These are phyloP conservation scores for Solanum arcanum DNA, from an alignment of 257 asterid genomes.

Conservation along the genomic window DNA sequence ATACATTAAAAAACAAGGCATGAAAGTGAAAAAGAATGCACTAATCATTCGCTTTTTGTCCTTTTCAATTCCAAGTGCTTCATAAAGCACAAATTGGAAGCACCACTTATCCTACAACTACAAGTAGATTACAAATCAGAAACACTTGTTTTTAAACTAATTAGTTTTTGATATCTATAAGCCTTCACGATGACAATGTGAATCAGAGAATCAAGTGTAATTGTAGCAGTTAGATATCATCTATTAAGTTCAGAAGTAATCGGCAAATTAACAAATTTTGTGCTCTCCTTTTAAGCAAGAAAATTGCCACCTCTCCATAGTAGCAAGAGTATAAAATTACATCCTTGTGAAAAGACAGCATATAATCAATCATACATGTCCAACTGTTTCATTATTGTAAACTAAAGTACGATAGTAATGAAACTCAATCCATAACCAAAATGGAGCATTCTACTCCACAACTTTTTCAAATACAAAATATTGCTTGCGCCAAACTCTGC, in stretches of 20 bases:
- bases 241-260: not conserved
- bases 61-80: not conserved
- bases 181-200: not conserved
- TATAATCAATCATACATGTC: not conserved
- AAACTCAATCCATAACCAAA: not conserved
- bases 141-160: not conserved
- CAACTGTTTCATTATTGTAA: not conserved
- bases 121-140: not conserved
- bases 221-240: not conserved
- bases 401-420: not conserved
- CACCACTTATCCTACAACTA: not conserved
- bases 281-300: not conserved
- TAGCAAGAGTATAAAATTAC: not conserved
- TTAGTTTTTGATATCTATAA: not conserved
- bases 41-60: not conserved
- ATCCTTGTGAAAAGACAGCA: not conserved
- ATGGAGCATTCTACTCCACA: not conserved
- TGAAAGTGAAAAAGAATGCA: not conserved
- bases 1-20: not conserved
- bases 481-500: not conserved
- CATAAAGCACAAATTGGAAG: not conserved
- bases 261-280: not conserved
- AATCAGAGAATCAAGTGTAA: not conserved
- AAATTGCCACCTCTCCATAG: not conserved
- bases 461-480: not conserved